Evolutionary conservation across 768 basidiomycete genomes (phyloP).

Genomic region (Tricholoma saponaceum): DNA sequence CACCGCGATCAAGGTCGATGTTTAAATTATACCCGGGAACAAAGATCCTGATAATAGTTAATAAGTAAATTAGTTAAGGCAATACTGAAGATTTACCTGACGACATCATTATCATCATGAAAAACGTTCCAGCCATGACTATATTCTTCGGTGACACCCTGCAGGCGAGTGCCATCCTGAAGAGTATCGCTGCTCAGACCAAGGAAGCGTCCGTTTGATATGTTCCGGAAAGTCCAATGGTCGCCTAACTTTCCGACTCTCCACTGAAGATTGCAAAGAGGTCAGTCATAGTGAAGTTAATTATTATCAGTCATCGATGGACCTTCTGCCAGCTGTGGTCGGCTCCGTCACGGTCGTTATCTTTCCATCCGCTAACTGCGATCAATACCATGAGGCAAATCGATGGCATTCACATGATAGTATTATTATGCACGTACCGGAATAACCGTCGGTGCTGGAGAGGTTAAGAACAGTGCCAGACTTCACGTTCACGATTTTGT

Average conservation of each 20-base stretch:
- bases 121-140: slow-evolving; percentile 20
- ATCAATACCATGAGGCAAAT: neutral
- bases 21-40: slow-evolving; percentile 15
- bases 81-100: slow-evolving; percentile 17
- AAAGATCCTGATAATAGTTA: slow-evolving; percentile 27
- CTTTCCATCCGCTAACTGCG: slow-evolving; percentile 38
- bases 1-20: slow-evolving; percentile 35
- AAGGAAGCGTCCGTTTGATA: slow-evolving; percentile 13
- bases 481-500: slow-evolving; percentile 25
- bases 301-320: neutral
- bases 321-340: slow-evolving; percentile 50
- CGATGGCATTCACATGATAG: neutral
- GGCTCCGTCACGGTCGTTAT: slow-evolving; percentile 30
- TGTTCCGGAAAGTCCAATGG: slow-evolving; percentile 18
- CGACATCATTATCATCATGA: slow-evolving; percentile 11
- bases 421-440: slow-evolving; percentile 25
- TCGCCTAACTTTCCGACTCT: slow-evolving; percentile 4
- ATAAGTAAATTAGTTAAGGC: neutral
- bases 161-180: slow-evolving; percentile 7
- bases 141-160: slow-evolving; percentile 10
- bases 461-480: slow-evolving; percentile 42
- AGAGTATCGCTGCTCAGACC: slow-evolving; percentile 6
- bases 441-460: slow-evolving; percentile 38
- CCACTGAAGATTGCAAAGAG: slow-evolving; percentile 15
- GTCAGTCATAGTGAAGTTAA: neutral